These are phyloP conservation scores for Pyrus bretschneideri DNA, from an alignment of 306 rosid genomes.

Conservation along the genomic window DNA sequence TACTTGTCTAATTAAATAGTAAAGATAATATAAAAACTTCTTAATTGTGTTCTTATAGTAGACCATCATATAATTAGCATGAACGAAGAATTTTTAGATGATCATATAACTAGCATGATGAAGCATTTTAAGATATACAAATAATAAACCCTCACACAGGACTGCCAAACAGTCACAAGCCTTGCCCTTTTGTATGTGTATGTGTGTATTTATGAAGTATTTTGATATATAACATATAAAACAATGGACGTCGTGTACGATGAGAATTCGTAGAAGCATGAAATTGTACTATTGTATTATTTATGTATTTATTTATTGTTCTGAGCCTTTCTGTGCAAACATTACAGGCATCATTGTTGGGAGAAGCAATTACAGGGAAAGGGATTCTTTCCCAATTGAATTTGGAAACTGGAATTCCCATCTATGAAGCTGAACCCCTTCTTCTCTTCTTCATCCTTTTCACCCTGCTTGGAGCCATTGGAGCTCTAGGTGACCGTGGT, in stretches of 20 bases:
- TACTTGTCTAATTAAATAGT: too few species aligned
- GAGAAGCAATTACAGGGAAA: conserved; percentile 88
- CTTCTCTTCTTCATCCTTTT: conserved; percentile 93
- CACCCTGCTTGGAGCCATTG: conserved; percentile 95
- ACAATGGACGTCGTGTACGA: not conserved
- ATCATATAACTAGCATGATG: not conserved
- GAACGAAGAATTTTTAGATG: not conserved
- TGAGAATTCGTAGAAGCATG: not conserved
- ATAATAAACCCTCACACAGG: not conserved
- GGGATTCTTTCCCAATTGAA: conserved; percentile 88
- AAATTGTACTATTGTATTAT: not conserved
- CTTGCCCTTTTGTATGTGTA: not conserved
- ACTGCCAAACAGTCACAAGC: not conserved
- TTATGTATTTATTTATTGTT: not conserved
- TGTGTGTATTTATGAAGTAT: too few species aligned
- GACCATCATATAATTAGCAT: not conserved
- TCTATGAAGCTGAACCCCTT: conserved; percentile 94
- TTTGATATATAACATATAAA: not conserved
- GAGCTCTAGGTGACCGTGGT: conserved; percentile 96
- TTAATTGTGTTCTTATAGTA: too few species aligned
- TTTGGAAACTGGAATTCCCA: conserved; percentile 87
- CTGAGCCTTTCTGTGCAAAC: not conserved
- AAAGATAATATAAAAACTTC: too few species aligned
- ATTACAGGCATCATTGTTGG: conserved; percentile 79
- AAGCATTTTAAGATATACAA: not conserved